Evolutionary conservation across 331 rosid species (phyloP), one percentile per base, ranked within the genome.

Genomic region (Rosa hybrid): DNA sequence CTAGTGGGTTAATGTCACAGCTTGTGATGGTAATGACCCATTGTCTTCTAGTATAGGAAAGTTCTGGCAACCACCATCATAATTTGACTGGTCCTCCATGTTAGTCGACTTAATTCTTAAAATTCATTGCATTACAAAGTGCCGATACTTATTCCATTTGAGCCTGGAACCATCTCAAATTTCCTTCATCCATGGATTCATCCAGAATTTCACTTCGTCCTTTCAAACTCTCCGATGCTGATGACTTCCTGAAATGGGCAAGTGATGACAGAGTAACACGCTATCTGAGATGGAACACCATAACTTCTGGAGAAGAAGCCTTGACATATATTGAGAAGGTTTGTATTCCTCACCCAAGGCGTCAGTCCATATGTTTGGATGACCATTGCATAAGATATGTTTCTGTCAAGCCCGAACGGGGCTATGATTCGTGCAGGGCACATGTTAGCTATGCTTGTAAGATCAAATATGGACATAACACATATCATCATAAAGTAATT

Each of bases 291-390:
- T 88, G 89, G 92, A 74, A 82, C 79, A 46, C 90, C 67, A 57
- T 85, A 20, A 86, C 64, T 9, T 78, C 89, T 10, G 86, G 30
- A 69, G 84, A 89, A 81, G 87, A 87, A 84, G 88, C 90, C 38
- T 4, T 89, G n/a, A 10, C 59, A 4, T 85, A 80, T 71, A 53
- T 90, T 56, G 68, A 82, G 38, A 84, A 74, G 74, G 77, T 76
- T 78, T 87, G 82, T 4, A 85, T 87, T 8, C 86, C 94, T 8
- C 89, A 83, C 49, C 90, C 90, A 57, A 87, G 86, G 85, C 85
- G 90, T 18, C 80, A 59, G 64, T 90, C 88, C 12, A 82, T 88
- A 72, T 86, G 90, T 63, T 48, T 88, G 65, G 68, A 82, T 18
- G 84, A 72, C 80, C 77, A 64, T 8, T 83, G 85, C 44, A 84